Evolutionary conservation across 1,284 basidiomycete species (phyloP), one percentile per base, ranked within the genome.

Genomic region (Pyrrhoderma lamaoense): DNA sequence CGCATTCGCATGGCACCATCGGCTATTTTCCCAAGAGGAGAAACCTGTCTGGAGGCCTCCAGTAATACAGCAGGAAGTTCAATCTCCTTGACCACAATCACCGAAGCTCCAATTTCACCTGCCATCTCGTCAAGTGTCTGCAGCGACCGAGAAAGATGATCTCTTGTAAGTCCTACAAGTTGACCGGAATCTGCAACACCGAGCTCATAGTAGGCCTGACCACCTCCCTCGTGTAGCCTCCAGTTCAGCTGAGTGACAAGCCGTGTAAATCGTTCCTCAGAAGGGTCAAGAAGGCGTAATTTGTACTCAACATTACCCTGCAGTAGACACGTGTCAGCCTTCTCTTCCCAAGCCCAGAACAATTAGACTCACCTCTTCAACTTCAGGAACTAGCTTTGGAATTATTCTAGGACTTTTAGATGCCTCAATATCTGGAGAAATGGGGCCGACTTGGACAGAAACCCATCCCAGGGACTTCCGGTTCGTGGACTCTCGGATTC

Each of bases 201-300:
- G 14, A 96, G 79, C 64, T 95, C 93, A 61, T 96, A 96, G 64
- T 92, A 89, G 0, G 93, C 92, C 62, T 90, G 85, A 3, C 93
- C 93, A 3, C 88, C 84, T 13, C 93, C 93, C 66, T 95, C 89
- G 46, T 93, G 82, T 3, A 96, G 76, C 2, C 93, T 79, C 93
- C 93, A 96, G 66, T 94, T 93, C 67, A 95, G 81, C 69, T 96
- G 93, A 1, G 93, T 95, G 51, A 93, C 87, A 14, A 96, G 82
- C 37, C 85, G 77, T 2, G 78, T 75, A 60, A 90, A 86, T 39
- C 87, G 85, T 9, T 80, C 74, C 0, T 81, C 75, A 11, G 84
- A 76, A 0, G 89, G 84, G 45, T 76, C 69, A 14, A 85, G 73
- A 16, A 92, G 81, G 62, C 89, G 85, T 19, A 91, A 77, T 67